Base-by-base conservation (phyloP, 352 stramenopile species). In the Peronospora farinosa region DNA sequence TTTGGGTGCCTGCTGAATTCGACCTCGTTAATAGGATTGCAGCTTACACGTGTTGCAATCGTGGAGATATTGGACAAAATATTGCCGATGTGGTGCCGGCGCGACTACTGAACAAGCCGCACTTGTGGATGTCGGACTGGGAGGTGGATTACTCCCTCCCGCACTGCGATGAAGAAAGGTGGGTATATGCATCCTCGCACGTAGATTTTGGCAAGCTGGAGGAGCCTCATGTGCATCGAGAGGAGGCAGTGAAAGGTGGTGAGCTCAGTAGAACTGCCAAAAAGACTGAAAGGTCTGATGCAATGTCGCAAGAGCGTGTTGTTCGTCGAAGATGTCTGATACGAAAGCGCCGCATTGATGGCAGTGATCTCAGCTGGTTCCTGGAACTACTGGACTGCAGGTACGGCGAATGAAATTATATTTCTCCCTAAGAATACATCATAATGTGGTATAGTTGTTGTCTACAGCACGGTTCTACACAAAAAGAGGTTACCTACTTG, bases 281-380 rank as follows among this genome's bases (percentile, higher is more conserved):
- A 41, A 7, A 53, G 25, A 30, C 15, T 17, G n/a, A n/a, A n/a
- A n/a, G n/a, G n/a, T n/a, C n/a, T n/a, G 11, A 11, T 31, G 2
- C 1, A 41, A 30, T 5, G 17, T 13, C 13, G 9, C 21, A 11
- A 7, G 28, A 15, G 31, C 31, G 13, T 10, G 53, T 69, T 9
- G 72, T 83, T 53, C 67, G 78, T 10, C 72, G 74, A 11, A 60
- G 80, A 31, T 65, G 76, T 13, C 50, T 87, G 11, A 48, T 84
- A 3, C 74, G 81, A 3, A 78, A 82, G 57, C 74, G 81, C 7
- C 67, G 78, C 42, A 88, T 88, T 15, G 76, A 87, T 19, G 71
- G 77, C 23, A 88, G 67, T 25, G 76, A 88, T 43, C 60, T 88
- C 38, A 84, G 81, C 40, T 92, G 81, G 81, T 88, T 88, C 50